These are phyloP conservation scores for Populus tremula DNA, from an alignment of 345 rosid genomes.

Conservation along the genomic window DNA sequence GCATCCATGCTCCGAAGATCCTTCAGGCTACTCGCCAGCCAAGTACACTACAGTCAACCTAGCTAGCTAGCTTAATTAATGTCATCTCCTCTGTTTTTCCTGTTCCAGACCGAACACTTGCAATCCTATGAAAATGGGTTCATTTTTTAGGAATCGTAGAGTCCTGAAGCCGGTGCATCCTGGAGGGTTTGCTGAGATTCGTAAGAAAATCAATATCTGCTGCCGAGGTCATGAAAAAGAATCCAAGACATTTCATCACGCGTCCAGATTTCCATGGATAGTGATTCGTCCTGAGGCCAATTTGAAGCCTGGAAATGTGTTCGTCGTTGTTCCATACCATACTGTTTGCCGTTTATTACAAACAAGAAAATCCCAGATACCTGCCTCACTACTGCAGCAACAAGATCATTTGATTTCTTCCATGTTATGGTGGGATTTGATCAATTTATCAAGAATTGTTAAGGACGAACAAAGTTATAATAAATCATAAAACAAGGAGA, in stretches of 20 bases:
- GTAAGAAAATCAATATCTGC: constrained; percentile 32
- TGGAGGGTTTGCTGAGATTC: constrained; percentile 31
- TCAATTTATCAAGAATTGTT: no score
- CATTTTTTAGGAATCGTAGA: not conserved
- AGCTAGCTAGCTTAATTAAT: not conserved
- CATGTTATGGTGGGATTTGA: no score
- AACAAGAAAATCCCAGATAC: not conserved
- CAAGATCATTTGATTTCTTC: no score
- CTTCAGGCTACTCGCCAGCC: not conserved
- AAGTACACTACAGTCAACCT: not conserved
- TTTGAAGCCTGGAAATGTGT: constrained; percentile 37
- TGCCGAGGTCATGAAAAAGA: constrained; percentile 37
- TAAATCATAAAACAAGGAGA: no score
- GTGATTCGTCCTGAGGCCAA: constrained; percentile 41
- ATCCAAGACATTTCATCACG: constrained; percentile 48
- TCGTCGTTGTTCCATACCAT: constrained; percentile 39
- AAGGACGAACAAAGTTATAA: no score
- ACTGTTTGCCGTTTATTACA: constrained; percentile 29
- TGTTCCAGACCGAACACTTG: not conserved
- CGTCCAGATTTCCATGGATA: constrained; percentile 43
- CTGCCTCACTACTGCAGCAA: not conserved
- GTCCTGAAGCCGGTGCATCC: constrained; percentile 45
- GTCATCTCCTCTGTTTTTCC: not conserved
- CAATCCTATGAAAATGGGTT: not conserved
- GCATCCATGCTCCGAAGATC: not conserved